Evolutionary conservation across 2,329 filamentous ascomycete genomes (phyloP), one percentile per base, ranked within the genome.

Genomic region (Pseudogymnoascus sp.): DNA sequence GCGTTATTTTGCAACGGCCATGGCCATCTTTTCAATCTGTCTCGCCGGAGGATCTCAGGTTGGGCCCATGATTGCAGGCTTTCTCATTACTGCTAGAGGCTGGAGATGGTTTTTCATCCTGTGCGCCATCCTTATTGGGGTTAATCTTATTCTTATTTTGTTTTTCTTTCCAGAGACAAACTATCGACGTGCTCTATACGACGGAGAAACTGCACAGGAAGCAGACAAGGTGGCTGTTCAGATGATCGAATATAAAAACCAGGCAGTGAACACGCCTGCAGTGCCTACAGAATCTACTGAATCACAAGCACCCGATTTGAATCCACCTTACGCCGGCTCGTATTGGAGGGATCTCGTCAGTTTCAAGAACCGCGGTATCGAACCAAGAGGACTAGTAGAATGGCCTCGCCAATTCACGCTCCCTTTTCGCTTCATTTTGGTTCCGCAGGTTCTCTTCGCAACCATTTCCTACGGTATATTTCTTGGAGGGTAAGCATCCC

Each of bases 91-190:
- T 23, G 67, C 70, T 10, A 67, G 67, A 31, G 75, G 75, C n/a
- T 76, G 74, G 74, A 67, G 74, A 11, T 76, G 73, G 73, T 74
- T 73, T 62, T 75, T 75, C 64, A 74, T 72, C 31, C 68, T 75
- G 19, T 72, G 70, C 53, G 64, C 70, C 3, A 75, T 76, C 38
- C 63, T 75, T 11, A 70, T 65, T 13, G 71, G 66, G 1, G 65
- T 69, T 19, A 75, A 76, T 63, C 61, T 75, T 3, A 62, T 72
- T 31, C 26, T 61, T 7, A 70, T 70, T 7, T 68, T 76, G n/a
- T 69, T 75, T 64, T 64, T 75, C n/a, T 66, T 75, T 6, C 74
- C 73, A 1, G 75, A 76, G 61, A 76, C 74, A 2, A 69, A 68
- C 23, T 76, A 72, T 42, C 62, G 68, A 19, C 65, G 68, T 35